Evolutionary conservation across 2,329 filamentous ascomycete species (phyloP).

Genomic region (Penicillium sp.): DNA sequence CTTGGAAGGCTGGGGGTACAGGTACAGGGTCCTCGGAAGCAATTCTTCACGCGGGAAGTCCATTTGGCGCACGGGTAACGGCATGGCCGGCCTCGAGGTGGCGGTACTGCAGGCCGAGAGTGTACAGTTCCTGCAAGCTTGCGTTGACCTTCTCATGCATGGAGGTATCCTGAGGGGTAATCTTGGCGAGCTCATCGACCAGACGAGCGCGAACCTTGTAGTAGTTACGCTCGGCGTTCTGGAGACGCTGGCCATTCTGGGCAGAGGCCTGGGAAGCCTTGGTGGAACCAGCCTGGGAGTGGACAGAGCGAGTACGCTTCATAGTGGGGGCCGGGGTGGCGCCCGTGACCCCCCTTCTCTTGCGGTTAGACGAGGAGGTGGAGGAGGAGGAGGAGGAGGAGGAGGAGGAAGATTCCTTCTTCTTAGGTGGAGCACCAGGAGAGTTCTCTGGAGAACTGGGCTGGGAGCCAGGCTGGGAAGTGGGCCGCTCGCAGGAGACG

Average conservation of each 20-base stretch:
- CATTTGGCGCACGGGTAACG: slow-evolving; percentile 42
- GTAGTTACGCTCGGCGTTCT: slow-evolving; percentile 51
- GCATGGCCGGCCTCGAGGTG: slow-evolving; percentile 51
- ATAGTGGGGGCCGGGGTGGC: slow-evolving; percentile 47
- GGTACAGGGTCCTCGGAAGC: slow-evolving; percentile 1
- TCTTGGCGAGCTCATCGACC: slow-evolving; percentile 47
- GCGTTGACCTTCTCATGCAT: slow-evolving; percentile 54
- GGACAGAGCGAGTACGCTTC: slow-evolving; percentile 50
- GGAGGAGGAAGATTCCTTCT: slow-evolving; percentile 43
- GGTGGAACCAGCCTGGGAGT: slow-evolving; percentile 43
- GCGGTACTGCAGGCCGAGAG: slow-evolving; percentile 51
- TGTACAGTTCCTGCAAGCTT: slow-evolving; percentile 52
- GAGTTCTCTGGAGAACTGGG: slow-evolving; percentile 50
- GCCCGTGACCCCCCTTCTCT: slow-evolving; percentile 46
- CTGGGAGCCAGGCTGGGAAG: slow-evolving; percentile 4
- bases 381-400: slow-evolving; percentile 29
- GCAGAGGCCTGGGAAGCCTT: slow-evolving; percentile 44
- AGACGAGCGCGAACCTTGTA: slow-evolving; percentile 49
- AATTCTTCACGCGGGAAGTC: slow-evolving; percentile 41
- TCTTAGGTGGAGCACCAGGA: slow-evolving; percentile 42
- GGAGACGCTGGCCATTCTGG: slow-evolving; percentile 48
- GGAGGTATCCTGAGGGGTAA: slow-evolving; percentile 48
- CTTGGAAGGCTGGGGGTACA: slow-evolving; percentile 6
- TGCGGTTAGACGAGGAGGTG: slow-evolving; percentile 39
- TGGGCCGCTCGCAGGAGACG: slow-evolving; percentile 49